Conservation (phyloP, 2,329 filamentous ascomycete genomes). For the Hypocrella siamensis region DNA sequence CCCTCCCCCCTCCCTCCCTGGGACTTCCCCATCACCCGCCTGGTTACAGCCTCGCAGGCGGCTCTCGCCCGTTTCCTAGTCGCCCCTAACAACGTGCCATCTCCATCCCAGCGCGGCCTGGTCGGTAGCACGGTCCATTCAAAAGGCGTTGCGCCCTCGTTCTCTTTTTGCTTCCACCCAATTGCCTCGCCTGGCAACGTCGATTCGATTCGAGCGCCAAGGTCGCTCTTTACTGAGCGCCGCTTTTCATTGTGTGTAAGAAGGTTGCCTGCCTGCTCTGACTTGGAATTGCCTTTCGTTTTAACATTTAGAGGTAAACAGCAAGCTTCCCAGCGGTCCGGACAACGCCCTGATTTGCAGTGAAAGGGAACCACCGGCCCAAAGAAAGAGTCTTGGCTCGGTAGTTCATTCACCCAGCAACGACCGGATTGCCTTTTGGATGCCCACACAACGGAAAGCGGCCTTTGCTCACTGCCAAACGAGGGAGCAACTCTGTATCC, state of each 20-base stretch:
- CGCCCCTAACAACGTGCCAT: slow-evolving; percentile 15
- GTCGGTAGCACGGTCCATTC: slow-evolving; percentile 16
- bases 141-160: slow-evolving; percentile 24
- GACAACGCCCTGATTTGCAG: slow-evolving; percentile 1
- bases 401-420: slow-evolving; percentile 1
- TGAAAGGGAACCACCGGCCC: not conserved
- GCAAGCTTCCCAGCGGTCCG: not conserved
- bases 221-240: slow-evolving; percentile 6
- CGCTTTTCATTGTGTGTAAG: slow-evolving; percentile 4
- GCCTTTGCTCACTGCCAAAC: slow-evolving; percentile 2
- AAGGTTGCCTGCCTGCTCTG: slow-evolving; percentile 1
- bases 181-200: slow-evolving; percentile 10
- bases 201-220: slow-evolving; percentile 1
- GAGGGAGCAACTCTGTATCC: not conserved
- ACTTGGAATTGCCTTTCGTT: not conserved
- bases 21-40: not conserved
- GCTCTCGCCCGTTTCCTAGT: slow-evolving; percentile 6
- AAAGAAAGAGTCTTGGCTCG: not conserved
- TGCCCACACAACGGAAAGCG: slow-evolving; percentile 4
- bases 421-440: slow-evolving; percentile 1
- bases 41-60: not conserved
- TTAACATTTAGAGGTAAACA: not conserved
- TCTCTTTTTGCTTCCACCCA: slow-evolving; percentile 14
- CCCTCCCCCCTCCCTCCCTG: not conserved
- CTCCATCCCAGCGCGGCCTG: slow-evolving; percentile 11